These are phyloP conservation scores for Colletotrichum sp. DNA, from an alignment of 2,329 filamentous ascomycete species.

Conservation along the genomic window DNA sequence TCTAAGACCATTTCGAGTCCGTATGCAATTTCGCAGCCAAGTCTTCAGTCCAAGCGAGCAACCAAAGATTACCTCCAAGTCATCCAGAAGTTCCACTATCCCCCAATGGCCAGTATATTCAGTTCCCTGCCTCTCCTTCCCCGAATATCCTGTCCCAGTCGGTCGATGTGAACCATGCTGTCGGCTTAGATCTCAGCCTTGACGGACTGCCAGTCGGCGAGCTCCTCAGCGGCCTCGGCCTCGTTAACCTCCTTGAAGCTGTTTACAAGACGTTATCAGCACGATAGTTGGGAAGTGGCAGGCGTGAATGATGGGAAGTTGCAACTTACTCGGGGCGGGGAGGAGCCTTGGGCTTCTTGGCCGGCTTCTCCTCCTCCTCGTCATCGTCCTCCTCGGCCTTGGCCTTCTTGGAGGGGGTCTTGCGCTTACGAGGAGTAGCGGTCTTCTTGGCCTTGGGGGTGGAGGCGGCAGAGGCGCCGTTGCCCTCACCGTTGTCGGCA, in stretches of 20 bases:
- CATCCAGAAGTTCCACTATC: neutral
- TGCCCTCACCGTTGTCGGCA: constrained; percentile 18
- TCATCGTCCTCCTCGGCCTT: constrained; percentile 26
- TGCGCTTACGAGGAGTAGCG: constrained; percentile 33
- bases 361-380: constrained; percentile 25
- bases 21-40: neutral
- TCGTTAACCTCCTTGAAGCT: neutral
- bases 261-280: neutral
- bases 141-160: neutral
- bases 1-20: neutral
- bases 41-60: neutral
- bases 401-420: constrained; percentile 29
- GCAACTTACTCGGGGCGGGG: neutral
- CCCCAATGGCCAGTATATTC: neutral
- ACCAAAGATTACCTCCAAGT: neutral
- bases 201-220: neutral
- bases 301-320: neutral
- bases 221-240: neutral
- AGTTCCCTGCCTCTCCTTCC: neutral
- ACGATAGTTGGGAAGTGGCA: neutral
- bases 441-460: constrained; percentile 24
- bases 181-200: neutral
- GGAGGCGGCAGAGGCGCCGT: constrained; percentile 15
- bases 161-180: neutral
- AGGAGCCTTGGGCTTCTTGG: constrained; percentile 23